A percentile compares a stretch with the other conserved stretches of the same genome.
These are phyloP conservation scores for Excoecaria agallocha DNA, from an alignment of 345 rosid species.

Conservation along the genomic window DNA sequence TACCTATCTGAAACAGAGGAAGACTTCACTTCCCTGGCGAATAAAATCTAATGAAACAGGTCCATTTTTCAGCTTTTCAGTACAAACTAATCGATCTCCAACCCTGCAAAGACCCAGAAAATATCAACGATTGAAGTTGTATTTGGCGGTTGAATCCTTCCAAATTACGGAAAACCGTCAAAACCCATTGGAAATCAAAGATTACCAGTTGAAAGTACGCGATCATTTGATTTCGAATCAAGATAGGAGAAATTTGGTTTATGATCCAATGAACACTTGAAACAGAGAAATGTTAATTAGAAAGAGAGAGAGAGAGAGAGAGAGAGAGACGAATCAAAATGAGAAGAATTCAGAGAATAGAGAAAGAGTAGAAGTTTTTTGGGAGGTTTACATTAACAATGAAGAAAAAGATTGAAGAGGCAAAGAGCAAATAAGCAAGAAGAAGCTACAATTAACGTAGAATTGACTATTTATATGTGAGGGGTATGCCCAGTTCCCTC, in stretches of 20 bases:
- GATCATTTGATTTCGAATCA: conserved; percentile 4
- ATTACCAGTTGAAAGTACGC: not conserved
- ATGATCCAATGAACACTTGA: not conserved
- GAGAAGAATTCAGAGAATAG: not conserved
- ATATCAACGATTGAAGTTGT: not conserved
- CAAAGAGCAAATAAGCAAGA: not conserved
- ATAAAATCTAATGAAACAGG: not conserved
- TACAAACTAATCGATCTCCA: not conserved
- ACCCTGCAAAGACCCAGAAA: not conserved
- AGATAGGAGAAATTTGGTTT: not conserved
- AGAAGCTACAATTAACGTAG: not conserved
- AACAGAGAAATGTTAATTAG: not conserved
- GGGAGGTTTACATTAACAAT: not conserved
- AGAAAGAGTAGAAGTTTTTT: not conserved
- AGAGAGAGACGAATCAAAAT: not conserved
- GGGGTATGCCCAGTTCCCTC: too few relatives aligned
- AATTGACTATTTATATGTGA: conserved; percentile 8
- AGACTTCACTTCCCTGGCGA: not conserved
- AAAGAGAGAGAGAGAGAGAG: not conserved
- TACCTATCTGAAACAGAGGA: not conserved
- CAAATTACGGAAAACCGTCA: not conserved
- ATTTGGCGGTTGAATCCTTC: conserved; percentile 7
- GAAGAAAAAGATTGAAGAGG: conserved; percentile 1
- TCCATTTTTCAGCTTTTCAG: not conserved
- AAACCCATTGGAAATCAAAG: conserved; percentile 6